A percentile compares a stretch with the other conserved stretches of the same genome.
These are phyloP conservation scores for Acer negundo DNA, from an alignment of 345 rosid species.

Conservation along the genomic window DNA sequence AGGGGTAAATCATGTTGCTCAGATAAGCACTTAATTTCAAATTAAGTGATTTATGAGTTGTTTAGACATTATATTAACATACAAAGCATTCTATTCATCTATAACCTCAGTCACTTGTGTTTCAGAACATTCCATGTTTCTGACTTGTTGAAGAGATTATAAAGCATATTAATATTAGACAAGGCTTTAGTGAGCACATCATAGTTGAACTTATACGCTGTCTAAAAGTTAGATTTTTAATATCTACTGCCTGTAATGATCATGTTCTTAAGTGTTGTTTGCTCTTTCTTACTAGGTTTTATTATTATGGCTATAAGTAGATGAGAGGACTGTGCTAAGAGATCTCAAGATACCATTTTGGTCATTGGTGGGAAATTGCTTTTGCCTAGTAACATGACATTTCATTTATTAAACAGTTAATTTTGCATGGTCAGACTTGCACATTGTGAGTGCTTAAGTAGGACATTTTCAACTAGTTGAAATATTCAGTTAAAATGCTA, in stretches of 20 bases:
- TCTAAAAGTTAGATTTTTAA: background rate
- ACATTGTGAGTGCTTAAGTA: background rate
- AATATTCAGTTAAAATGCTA: background rate
- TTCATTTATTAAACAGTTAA: background rate
- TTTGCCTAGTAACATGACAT: background rate
- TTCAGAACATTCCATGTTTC: conserved; percentile 31
- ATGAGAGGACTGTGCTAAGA: background rate
- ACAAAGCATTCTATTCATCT: conserved; percentile 18
- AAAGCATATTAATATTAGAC: conserved; percentile 26
- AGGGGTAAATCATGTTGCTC: conserved; percentile 48
- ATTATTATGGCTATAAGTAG: background rate
- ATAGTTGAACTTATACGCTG: conserved; percentile 6
- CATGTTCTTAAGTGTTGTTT: background rate
- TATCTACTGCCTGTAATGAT: conserved; percentile 1
- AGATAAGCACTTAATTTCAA: conserved; percentile 15
- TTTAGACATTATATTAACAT: conserved; percentile 18
- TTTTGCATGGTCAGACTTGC: background rate
- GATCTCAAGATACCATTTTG: background rate
- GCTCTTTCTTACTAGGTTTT: background rate
- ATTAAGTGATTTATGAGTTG: conserved; percentile 25
- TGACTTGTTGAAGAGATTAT: conserved; percentile 34
- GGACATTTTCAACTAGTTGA: background rate
- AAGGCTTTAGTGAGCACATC: conserved; percentile 33
- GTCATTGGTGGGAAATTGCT: background rate
- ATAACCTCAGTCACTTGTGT: conserved; percentile 28